Base-by-base conservation (phyloP, 2,329 filamentous ascomycete species). In the Epichloe festucae region DNA sequence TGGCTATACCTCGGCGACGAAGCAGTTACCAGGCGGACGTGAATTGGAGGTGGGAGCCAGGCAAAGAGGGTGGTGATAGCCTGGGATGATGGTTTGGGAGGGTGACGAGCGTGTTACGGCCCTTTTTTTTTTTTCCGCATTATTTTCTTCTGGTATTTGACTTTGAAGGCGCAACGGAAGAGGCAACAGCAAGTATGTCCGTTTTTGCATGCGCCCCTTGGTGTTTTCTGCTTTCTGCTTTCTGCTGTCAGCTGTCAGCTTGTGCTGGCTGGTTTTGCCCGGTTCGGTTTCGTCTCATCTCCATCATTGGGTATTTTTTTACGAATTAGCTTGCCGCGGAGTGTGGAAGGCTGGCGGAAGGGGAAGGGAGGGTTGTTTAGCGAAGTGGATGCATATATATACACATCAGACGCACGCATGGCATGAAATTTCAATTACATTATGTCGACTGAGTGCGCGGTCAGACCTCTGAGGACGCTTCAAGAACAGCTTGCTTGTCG, bases 271-370 rank as follows among this genome's bases (percentile, higher is more conserved):
- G 50, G 54, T 27, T 15, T 21, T 41, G 42, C 50, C 40, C 50
- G 27, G 27, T 44, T 46, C 12, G 23, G 42, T 48, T 36, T 31
- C 21, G 46, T 39, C 44, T 49, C 50, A 40, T 52, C 1, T 53
- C 45, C 17, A 45, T 49, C 41, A 50, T 57, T 56, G 54, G 54
- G 52, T 57, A 57, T 52, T 56, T 17, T 17, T 31, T 31, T 31
- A 31, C 8, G 8, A 31, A 31, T 31, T 11, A 31, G 8, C 27
- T 31, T 31, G 27, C 27, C 8, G 8, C 27, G 27, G 27, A 31
- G 27, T 31, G 4, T 31, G 31, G 31, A 31, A 31, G 31, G 31
- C 31, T 10, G 31, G 31, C 31, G 31, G 35, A 35, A 21, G 7
- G 19, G 19, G 19, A 45, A 2, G 23, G 6, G 5, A 12, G 15